Evolutionary conservation across 306 rosid genomes (phyloP).

Genomic region (Spatholobus suberectus): DNA sequence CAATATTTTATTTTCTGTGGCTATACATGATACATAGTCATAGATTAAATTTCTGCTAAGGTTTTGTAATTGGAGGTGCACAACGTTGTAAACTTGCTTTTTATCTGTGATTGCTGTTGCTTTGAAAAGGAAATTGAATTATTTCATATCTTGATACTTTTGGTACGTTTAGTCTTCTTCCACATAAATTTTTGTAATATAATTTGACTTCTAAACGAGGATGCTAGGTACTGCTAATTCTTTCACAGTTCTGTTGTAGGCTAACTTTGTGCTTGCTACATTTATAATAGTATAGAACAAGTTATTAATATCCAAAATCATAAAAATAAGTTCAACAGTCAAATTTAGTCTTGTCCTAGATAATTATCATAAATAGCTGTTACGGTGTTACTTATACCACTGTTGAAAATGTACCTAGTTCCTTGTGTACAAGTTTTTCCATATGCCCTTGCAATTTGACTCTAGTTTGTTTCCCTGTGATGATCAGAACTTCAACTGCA

Average conservation of each 20-base stretch:
- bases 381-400: neutral
- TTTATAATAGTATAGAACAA: neutral
- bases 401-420: neutral
- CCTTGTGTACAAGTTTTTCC: neutral
- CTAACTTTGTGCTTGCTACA: neutral
- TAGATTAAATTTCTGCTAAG: neutral
- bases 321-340: conserved; percentile 7
- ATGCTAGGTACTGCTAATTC: neutral
- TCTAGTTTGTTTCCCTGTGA: conserved; percentile 40
- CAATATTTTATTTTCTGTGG: neutral
- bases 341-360: conserved; percentile 19
- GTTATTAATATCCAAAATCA: neutral
- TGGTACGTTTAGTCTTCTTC: neutral
- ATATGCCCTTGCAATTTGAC: conserved; percentile 39
- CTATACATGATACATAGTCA: neutral
- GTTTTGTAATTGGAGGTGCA: neutral
- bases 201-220: conserved; percentile 11
- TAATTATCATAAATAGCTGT: conserved; percentile 9
- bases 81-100: neutral
- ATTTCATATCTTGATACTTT: neutral
- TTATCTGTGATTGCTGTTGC: neutral
- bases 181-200: neutral
- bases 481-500: conserved; percentile 80
- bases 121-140: conserved; percentile 18
- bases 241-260: neutral